Percentiles rank a stretch among this genome's conserved stretches.
Evolutionary conservation across 495 filamentous ascomycete species (phyloP).

Genomic region (Haplographium delicatum): DNA sequence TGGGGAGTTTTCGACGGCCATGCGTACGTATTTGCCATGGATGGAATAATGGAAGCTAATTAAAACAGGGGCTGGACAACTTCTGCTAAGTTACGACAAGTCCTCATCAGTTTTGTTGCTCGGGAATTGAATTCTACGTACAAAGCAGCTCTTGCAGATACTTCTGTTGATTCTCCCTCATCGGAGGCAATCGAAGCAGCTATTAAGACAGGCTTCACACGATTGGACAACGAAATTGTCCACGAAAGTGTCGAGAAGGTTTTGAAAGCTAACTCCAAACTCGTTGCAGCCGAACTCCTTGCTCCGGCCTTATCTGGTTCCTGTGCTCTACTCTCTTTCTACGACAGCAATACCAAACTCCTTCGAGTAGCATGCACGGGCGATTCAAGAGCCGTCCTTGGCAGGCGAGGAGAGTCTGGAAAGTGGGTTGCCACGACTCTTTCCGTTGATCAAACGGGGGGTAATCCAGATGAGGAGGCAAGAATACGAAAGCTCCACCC

Average conservation of each 20-base stretch:
- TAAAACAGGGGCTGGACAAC: slow-evolving; percentile 87
- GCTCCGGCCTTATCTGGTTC: slow-evolving; percentile 93
- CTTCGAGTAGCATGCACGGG: slow-evolving; percentile 91
- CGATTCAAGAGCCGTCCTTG: slow-evolving; percentile 89
- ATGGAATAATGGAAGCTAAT: slow-evolving; percentile 3
- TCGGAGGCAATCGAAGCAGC: slow-evolving; percentile 78
- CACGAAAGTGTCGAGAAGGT: slow-evolving; percentile 85
- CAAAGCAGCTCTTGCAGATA: slow-evolving; percentile 64
- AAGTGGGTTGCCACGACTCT: slow-evolving; percentile 92
- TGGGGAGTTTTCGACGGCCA: slow-evolving; percentile 99
- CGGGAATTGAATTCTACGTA: slow-evolving; percentile 93
- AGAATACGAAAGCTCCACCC: slow-evolving; percentile 82
- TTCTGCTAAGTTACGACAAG: slow-evolving; percentile 89
- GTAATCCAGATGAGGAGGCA: slow-evolving; percentile 73
- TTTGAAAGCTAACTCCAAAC: slow-evolving; percentile 77
- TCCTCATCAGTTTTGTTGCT: slow-evolving; percentile 85
- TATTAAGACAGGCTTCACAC: slow-evolving; percentile 87
- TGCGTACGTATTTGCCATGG: slow-evolving; percentile 51
- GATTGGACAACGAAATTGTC: slow-evolving; percentile 88
- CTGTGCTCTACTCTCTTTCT: slow-evolving; percentile 94
- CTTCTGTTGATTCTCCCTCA: slow-evolving; percentile 53
- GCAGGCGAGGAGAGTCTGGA: slow-evolving; percentile 66
- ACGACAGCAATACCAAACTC: slow-evolving; percentile 76
- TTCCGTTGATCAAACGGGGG: slow-evolving; percentile 89
- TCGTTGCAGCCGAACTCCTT: slow-evolving; percentile 80